Evolutionary conservation across 768 basidiomycete species (phyloP).

Genomic region (Daedaleopsis sinensis): DNA sequence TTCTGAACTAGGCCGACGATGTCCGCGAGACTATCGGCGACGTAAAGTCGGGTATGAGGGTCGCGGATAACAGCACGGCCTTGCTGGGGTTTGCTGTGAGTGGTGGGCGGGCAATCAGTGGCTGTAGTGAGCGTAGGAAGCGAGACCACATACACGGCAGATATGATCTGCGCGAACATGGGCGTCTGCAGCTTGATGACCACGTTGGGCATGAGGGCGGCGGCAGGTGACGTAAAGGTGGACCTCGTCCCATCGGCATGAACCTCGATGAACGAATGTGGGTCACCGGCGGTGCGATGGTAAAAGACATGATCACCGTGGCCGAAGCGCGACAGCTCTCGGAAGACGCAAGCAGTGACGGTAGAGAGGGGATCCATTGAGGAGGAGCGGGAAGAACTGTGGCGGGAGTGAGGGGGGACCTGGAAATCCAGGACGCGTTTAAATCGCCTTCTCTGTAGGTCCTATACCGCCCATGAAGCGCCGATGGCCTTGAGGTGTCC

Average conservation of each 20-base stretch:
- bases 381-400: not conserved
- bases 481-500: constrained; percentile 14
- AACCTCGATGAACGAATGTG: not conserved
- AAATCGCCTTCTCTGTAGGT: constrained; percentile 12
- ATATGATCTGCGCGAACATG: not conserved
- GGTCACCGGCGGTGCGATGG: not conserved
- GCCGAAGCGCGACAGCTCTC: not conserved
- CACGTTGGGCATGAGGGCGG: constrained; percentile 9
- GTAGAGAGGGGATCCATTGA: not conserved
- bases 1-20: constrained; percentile 3
- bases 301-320: constrained; percentile 3
- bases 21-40: not conserved
- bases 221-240: constrained; percentile 4
- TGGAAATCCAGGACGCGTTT: not conserved
- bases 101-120: not conserved
- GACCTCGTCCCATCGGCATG: not conserved
- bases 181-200: constrained; percentile 8
- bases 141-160: not conserved
- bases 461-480: constrained; percentile 11
- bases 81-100: not conserved
- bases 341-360: not conserved
- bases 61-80: not conserved
- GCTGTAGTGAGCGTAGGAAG: not conserved
- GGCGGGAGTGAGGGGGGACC: not conserved
- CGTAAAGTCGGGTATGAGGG: not conserved